Conservation (phyloP, 495 filamentous ascomycete species). For the Penicillium maclennaniae region DNA sequence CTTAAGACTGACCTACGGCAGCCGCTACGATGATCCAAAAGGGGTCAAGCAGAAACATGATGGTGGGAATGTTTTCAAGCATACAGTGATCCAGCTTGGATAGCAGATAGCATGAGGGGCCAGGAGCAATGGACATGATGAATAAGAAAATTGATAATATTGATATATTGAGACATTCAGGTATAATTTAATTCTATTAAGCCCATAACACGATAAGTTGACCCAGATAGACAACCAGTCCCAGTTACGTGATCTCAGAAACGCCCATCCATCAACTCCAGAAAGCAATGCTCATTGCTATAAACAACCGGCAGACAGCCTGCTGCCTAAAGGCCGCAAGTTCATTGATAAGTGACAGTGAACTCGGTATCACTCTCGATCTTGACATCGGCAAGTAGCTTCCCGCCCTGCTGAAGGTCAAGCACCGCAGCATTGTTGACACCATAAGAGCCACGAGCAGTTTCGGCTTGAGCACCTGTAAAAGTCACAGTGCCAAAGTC, state of each 20-base stretch:
- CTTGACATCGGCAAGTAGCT: constrained; percentile 45
- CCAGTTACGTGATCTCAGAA: not conserved
- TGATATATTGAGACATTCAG: not conserved
- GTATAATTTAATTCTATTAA: not conserved
- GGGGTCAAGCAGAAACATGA: constrained; percentile 12
- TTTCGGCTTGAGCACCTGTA: constrained; percentile 38
- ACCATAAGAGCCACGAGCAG: constrained; percentile 28
- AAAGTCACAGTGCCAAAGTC: constrained; percentile 53
- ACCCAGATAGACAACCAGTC: not conserved
- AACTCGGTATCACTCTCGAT: constrained; percentile 37
- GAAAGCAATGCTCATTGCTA: not conserved
- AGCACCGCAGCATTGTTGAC: constrained; percentile 43
- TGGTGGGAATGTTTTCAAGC: constrained; percentile 11
- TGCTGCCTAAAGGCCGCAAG: not conserved
- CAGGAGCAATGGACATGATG: too few relatives aligned
- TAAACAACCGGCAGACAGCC: not conserved
- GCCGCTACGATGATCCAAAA: constrained; percentile 4
- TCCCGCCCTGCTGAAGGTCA: constrained; percentile 49
- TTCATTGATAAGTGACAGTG: constrained; percentile 27
- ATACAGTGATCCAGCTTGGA: constrained; percentile 7
- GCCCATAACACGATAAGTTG: not conserved
- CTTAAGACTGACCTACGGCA: constrained; percentile 6
- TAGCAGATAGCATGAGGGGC: not conserved
- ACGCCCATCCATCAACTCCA: constrained; percentile 3
- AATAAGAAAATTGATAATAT: not conserved